Conservation (phyloP, 768 basidiomycete species). For the Ramaria sp. region DNA sequence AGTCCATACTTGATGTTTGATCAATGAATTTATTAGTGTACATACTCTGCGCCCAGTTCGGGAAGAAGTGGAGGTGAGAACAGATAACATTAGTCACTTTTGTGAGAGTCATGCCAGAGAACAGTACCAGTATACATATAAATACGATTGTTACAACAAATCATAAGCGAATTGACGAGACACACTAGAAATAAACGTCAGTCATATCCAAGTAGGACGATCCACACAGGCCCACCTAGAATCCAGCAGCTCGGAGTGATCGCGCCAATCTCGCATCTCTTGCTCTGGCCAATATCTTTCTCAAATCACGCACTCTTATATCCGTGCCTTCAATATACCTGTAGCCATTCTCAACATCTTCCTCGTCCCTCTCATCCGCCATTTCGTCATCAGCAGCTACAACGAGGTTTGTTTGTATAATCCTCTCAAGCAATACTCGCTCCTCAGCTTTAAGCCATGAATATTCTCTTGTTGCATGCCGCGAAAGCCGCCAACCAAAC, state of each 20-base stretch:
- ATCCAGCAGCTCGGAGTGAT: slow-evolving; percentile 7
- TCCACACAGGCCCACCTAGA: not conserved
- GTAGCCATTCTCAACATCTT: slow-evolving; percentile 4
- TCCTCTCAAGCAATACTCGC: not conserved
- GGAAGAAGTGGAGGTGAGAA: no score
- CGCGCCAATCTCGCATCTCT: slow-evolving; percentile 7
- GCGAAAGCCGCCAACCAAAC: slow-evolving; percentile 1
- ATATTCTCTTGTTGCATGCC: not conserved
- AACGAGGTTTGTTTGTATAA: not conserved
- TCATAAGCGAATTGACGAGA: no score
- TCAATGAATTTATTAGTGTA: no score
- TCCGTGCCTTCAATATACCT: slow-evolving; percentile 9
- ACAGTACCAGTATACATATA: no score
- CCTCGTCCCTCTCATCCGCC: not conserved
- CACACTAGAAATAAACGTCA: no score
- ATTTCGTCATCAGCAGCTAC: not conserved
- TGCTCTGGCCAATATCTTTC: slow-evolving; percentile 2
- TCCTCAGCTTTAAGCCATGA: slow-evolving; percentile 2
- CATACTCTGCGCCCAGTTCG: no score
- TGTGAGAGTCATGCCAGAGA: no score
- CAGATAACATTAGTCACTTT: no score
- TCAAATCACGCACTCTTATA: slow-evolving; percentile 6
- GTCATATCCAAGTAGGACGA: no score
- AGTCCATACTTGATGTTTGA: no score
- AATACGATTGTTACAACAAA: no score